Evolutionary conservation across 306 rosid species (phyloP).

Genomic region (Inga laurina): DNA sequence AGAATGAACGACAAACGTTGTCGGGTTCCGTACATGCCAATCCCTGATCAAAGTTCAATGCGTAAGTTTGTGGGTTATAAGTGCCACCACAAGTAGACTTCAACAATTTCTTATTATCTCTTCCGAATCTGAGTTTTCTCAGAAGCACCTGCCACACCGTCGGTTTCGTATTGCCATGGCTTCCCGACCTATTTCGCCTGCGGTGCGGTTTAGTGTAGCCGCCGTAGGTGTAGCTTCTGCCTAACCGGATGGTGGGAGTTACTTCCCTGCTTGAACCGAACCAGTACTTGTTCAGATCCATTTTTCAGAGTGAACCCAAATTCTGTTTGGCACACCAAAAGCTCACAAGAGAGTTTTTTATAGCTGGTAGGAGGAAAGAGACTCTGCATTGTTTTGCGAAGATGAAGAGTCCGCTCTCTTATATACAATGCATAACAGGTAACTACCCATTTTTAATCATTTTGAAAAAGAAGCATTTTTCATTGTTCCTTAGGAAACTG

Average conservation of each 20-base stretch:
- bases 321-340: background rate
- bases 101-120: constrained; percentile 36
- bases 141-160: constrained; percentile 56
- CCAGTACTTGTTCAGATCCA: constrained; percentile 58
- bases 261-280: constrained; percentile 37
- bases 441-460: constrained; percentile 1
- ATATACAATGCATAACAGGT: constrained; percentile 17
- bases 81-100: constrained; percentile 33
- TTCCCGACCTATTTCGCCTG: constrained; percentile 21
- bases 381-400: background rate
- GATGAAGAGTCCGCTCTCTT: background rate
- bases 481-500: background rate
- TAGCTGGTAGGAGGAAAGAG: no score
- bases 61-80: constrained; percentile 54
- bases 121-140: constrained; percentile 54
- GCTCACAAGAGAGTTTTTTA: background rate
- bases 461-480: constrained; percentile 1
- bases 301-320: constrained; percentile 16
- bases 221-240: constrained; percentile 42
- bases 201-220: constrained; percentile 32
- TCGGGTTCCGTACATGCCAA: constrained; percentile 61
- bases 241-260: constrained; percentile 44
- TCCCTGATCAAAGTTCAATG: constrained; percentile 67
- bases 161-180: constrained; percentile 22
- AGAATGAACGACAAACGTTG: constrained; percentile 60